Evolutionary conservation across 1,139 yeast species (phyloP).

Genomic region (Geotrichum reessii): DNA sequence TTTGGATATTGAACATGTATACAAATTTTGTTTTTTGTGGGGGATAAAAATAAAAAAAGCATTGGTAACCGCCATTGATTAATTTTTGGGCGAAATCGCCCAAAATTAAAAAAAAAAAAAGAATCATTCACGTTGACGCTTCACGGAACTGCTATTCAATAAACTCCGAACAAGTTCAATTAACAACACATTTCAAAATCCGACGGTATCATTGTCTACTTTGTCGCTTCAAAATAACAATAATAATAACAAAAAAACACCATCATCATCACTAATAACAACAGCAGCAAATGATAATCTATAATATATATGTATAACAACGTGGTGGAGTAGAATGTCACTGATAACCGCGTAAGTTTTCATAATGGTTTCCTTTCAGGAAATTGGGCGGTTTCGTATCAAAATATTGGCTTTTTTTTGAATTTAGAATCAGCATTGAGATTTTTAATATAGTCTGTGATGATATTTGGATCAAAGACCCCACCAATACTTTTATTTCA

Average conservation of each 20-base stretch:
- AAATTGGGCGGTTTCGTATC: neutral
- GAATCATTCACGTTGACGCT: too few species aligned
- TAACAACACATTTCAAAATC: neutral
- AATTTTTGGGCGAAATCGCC: neutral
- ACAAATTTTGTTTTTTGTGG: neutral
- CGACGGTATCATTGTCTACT: neutral
- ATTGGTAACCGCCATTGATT: too few species aligned
- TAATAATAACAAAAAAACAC: neutral
- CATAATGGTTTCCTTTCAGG: neutral
- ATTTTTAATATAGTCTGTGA: too few species aligned
- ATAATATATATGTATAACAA: neutral
- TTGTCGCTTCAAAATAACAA: neutral
- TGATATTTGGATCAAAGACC: neutral
- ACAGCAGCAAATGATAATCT: neutral
- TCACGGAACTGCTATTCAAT: neutral
- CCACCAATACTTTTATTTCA: neutral
- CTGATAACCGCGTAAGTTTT: too few species aligned
- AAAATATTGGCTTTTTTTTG: too few species aligned
- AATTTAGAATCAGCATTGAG: too few species aligned
- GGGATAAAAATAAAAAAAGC: neutral
- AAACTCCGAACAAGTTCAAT: neutral
- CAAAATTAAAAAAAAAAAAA: too few species aligned
- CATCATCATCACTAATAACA: neutral
- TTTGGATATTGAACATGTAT: neutral
- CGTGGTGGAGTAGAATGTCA: neutral